Evolutionary conservation across 192 early-diverging fungal genomes (phyloP), one percentile per base, ranked within the genome.

Genomic region (Coemansia sp.): DNA sequence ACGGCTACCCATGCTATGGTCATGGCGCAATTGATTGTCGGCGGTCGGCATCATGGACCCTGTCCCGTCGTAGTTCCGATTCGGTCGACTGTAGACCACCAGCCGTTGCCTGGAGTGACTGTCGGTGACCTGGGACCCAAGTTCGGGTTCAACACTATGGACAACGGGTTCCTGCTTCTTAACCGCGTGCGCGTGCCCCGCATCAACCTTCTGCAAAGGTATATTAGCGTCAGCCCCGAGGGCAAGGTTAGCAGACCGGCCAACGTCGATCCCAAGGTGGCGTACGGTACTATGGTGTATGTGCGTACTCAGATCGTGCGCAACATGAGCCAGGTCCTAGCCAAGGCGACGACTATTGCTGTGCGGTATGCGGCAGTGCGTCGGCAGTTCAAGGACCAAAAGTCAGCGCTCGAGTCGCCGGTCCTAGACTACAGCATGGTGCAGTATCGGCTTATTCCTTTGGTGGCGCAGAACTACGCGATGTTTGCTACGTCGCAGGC

Each of bases 61-160:
- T 91, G 92, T 64, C 89, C 93, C 2, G 91, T 96, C 63, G 78
- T 89, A 28, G 92, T 94, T 42, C 94, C 89, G 10, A 89, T 96
- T 42, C 92, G 94, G 62, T 90, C 88, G 19, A 74, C 89, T 32
- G 82, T 87, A 64, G 86, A 89, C 62, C 94, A 96, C 77, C 80
- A 73, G 65, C 88, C 90, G 61, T 72, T 96, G 62, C 73, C 84
- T 4, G 93, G 94, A 61, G 87, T 96, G 62, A 92, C 88, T 42
- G 89, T 93, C n/a, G 92, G 92, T 52, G 93, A 96, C 64, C 87
- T 96, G 71, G 94, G 94, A 13, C 91, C 92, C 47, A 96, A 96
- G 86, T 91, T 93, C 66, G 94, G 94, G 13, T 93, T 89, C 85
- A 92, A 94, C 72, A 73, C 87, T 6, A 88, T 92, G 42, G 94